Conservation (phyloP, 2,329 filamentous ascomycete species). For the Pleoardoris graminearum region DNA sequence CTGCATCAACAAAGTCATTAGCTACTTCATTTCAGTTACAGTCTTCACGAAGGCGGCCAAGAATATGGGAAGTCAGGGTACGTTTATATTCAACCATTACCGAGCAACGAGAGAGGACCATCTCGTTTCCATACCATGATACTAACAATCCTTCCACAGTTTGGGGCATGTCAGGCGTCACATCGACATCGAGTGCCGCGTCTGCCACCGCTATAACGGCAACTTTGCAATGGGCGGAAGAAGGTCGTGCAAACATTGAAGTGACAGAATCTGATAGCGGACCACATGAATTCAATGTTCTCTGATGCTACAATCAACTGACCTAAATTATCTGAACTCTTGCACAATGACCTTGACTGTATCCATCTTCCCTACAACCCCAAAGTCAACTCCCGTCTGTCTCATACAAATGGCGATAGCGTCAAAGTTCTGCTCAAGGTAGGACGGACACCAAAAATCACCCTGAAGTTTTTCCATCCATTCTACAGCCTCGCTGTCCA, state of each 20-base stretch:
- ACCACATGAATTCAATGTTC: not conserved
- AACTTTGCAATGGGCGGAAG: constrained; percentile 3
- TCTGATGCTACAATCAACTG: not conserved
- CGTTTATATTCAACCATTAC: not conserved
- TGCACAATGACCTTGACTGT: not conserved
- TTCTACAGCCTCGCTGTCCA: not conserved
- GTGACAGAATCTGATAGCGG: too few species aligned
- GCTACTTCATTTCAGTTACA: not conserved
- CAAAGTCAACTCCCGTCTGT: constrained; percentile 3
- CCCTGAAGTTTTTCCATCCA: constrained; percentile 6
- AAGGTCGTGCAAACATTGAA: too few species aligned
- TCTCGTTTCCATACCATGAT: not conserved
- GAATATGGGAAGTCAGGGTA: constrained; percentile 7
- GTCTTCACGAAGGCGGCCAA: constrained; percentile 2
- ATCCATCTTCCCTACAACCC: not conserved
- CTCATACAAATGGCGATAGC: constrained; percentile 5
- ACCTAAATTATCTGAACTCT: constrained; percentile 1
- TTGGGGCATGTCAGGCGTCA: constrained; percentile 5
- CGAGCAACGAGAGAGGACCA: not conserved
- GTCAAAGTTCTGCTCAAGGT: too few species aligned
- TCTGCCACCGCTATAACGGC: not conserved
- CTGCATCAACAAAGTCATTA: constrained; percentile 4
- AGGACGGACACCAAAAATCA: too few species aligned
- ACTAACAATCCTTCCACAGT: not conserved
- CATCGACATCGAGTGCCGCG: not conserved